Evolutionary conservation across 2,329 filamentous ascomycete genomes (phyloP).

Genomic region (Aureobasidium pullulans): DNA sequence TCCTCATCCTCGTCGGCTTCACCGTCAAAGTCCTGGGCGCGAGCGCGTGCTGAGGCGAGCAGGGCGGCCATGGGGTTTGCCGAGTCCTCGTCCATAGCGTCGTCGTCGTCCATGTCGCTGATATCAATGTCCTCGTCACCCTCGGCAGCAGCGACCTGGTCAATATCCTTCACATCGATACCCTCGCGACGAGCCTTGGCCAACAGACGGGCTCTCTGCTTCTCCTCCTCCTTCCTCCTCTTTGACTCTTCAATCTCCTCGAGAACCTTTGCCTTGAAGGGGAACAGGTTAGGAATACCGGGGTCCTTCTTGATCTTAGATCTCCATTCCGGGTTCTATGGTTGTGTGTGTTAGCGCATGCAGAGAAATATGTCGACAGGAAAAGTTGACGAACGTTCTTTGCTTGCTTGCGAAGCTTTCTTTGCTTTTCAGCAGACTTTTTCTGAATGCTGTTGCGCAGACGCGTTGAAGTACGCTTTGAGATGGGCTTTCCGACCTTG

Average conservation of each 20-base stretch:
- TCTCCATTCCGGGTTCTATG: slow-evolving; percentile 84
- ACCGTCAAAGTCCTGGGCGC: slow-evolving; percentile 65
- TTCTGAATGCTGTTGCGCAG: slow-evolving; percentile 96
- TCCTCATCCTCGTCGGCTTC: slow-evolving; percentile 52
- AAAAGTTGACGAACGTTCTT: slow-evolving; percentile 57
- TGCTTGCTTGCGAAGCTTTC: slow-evolving; percentile 77
- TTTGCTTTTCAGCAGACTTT: slow-evolving; percentile 79
- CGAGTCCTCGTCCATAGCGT: slow-evolving; percentile 54
- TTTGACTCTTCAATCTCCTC: slow-evolving; percentile 90
- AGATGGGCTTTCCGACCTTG: slow-evolving; percentile 59
- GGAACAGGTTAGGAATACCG: slow-evolving; percentile 93
- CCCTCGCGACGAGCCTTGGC: slow-evolving; percentile 43
- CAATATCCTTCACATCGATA: slow-evolving; percentile 27
- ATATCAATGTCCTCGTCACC: slow-evolving; percentile 45
- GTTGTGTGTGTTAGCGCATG: slow-evolving; percentile 19
- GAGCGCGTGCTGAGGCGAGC: slow-evolving; percentile 71
- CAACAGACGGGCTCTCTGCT: slow-evolving; percentile 61
- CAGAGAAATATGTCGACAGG: too few relatives aligned
- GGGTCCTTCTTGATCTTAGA: slow-evolving; percentile 95
- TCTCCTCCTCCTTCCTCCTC: slow-evolving; percentile 72
- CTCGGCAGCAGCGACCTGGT: slow-evolving; percentile 31
- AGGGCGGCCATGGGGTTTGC: slow-evolving; percentile 90
- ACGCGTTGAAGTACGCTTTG: slow-evolving; percentile 83
- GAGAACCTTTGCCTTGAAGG: slow-evolving; percentile 92
- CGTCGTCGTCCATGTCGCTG: slow-evolving; percentile 48